Conservation (phyloP, 2,329 filamentous ascomycete species). For the Akanthomyces muscarius region DNA sequence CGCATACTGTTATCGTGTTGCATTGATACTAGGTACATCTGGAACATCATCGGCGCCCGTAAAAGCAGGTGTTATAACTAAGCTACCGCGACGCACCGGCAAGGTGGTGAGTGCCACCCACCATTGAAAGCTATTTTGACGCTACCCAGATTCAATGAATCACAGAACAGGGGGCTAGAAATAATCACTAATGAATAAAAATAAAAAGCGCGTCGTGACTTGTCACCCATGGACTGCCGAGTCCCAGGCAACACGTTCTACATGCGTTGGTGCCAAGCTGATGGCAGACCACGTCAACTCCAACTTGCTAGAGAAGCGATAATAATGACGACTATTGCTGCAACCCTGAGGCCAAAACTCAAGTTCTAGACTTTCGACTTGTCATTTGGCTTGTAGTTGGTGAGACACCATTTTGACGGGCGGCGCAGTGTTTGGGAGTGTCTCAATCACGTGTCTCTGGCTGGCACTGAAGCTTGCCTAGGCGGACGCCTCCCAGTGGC, state of each 20-base stretch:
- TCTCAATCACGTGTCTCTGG: constrained; percentile 15
- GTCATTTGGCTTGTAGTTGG: neutral
- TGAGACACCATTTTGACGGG: constrained; percentile 11
- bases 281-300: no score
- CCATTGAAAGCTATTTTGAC: no score
- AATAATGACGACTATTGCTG: neutral
- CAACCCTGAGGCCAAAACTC: neutral
- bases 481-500: constrained; percentile 6
- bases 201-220: neutral
- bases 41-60: no score
- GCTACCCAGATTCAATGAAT: no score
- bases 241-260: neutral
- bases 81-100: no score
- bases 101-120: no score
- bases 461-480: constrained; percentile 2
- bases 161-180: no score
- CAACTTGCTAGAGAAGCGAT: neutral
- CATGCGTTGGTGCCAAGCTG: no score
- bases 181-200: neutral
- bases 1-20: no score
- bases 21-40: no score
- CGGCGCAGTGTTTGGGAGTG: neutral
- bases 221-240: neutral
- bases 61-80: no score
- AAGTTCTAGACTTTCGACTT: neutral